Conservation (phyloP, 129 eudicot genomes). For the Escallonia herrerae region DNA sequence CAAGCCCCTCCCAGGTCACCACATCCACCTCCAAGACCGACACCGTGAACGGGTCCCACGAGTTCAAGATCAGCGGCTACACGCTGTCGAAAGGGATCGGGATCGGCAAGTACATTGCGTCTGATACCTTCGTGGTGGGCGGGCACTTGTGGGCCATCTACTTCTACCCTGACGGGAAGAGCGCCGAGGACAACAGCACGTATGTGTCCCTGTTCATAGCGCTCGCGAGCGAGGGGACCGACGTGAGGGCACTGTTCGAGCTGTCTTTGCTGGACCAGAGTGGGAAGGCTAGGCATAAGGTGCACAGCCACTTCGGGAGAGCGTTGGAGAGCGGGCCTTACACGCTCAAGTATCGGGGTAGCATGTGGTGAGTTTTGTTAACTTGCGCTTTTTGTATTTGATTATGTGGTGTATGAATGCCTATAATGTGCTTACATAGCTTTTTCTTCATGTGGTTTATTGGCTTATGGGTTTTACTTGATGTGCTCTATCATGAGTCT, state of each 20-base stretch:
- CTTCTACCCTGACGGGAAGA: slow-evolving; percentile 56
- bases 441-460: too few species aligned
- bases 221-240: slow-evolving; percentile 43
- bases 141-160: slow-evolving; percentile 47
- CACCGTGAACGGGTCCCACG: slow-evolving; percentile 38
- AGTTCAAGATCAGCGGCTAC: slow-evolving; percentile 47
- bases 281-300: slow-evolving; percentile 44
- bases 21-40: slow-evolving; percentile 37
- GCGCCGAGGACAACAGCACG: slow-evolving; percentile 31
- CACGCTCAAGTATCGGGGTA: slow-evolving; percentile 47
- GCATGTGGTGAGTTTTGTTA: slow-evolving; percentile 40
- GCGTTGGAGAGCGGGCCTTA: slow-evolving; percentile 46
- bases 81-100: slow-evolving; percentile 44
- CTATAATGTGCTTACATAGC: too few species aligned
- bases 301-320: slow-evolving; percentile 47
- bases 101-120: slow-evolving; percentile 37
- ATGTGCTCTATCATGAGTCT: too few species aligned
- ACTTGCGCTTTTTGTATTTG: too few species aligned
- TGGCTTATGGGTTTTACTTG: too few species aligned
- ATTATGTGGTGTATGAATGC: too few species aligned
- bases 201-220: slow-evolving; percentile 50
- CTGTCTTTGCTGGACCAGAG: slow-evolving; percentile 46
- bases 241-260: slow-evolving; percentile 55
- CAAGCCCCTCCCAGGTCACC: slow-evolving; percentile 10
- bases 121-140: slow-evolving; percentile 43